Conservation (phyloP, 2,329 filamentous ascomycete species). For the Didymella keratinophila region DNA sequence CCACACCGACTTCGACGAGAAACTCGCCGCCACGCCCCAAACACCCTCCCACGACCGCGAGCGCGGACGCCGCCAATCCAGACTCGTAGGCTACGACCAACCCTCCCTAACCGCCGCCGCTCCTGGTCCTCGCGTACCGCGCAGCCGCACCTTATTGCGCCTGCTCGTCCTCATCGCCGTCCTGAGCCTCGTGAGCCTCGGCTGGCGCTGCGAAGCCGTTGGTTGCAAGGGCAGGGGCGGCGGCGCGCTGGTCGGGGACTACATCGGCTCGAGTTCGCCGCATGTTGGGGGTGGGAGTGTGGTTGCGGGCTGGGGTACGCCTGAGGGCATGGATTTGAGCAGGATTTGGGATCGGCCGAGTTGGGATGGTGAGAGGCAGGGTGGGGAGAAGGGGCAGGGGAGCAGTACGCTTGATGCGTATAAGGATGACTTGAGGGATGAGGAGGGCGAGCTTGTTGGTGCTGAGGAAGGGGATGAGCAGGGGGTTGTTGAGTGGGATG, state of each 20-base stretch:
- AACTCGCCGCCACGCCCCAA: background rate
- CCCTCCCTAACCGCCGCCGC: background rate
- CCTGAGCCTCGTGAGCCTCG: background rate
- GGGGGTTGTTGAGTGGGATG: slow-evolving; percentile 1
- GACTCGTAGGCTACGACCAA: background rate
- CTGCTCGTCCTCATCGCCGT: background rate
- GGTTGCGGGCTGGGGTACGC: background rate
- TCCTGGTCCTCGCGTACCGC: background rate
- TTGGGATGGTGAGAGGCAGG: slow-evolving; percentile 10
- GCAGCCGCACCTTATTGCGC: background rate
- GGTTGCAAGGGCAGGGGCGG: slow-evolving; percentile 7
- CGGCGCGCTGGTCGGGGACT: background rate
- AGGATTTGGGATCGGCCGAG: slow-evolving; percentile 1
- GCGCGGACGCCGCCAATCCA: background rate
- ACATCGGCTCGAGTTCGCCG: background rate
- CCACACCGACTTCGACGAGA: slow-evolving; percentile 1
- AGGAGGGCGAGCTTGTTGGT: slow-evolving; percentile 4
- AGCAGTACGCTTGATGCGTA: background rate
- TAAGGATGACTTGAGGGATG: background rate
- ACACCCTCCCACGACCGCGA: background rate
- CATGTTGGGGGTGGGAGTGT: slow-evolving; percentile 6
- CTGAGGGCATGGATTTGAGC: background rate
- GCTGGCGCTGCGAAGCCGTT: slow-evolving; percentile 14
- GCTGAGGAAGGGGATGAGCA: background rate
- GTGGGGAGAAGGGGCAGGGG: background rate